Evolutionary conservation across 1,284 basidiomycete species (phyloP), one percentile per base, ranked within the genome.

Genomic region (Athelia sp.): DNA sequence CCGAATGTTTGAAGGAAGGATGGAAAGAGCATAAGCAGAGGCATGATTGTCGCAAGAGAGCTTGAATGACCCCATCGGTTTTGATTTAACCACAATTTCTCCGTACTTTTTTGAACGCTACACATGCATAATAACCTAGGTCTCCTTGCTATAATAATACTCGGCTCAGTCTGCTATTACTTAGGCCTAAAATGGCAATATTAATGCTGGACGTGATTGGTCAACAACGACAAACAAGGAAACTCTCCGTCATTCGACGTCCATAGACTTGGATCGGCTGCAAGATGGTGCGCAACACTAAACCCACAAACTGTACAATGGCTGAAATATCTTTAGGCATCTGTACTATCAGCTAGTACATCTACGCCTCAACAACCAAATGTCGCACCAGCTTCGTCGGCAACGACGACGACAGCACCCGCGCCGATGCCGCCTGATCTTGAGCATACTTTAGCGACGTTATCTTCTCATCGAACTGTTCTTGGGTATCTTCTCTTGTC

Each of bases 401-500:
- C 32, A 11, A 21, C 19, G 19, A 17, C 36, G n/a, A 21, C 36
- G 36, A 40, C 36, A n/a, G 36, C 36, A 40, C 6, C 36, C 9
- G 36, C 19, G 6, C 8, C 36, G 18, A 24, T 50, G 23, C 49
- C 18, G 8, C 26, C 48, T 19, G 83, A 87, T 58, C 74, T 87
- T 50, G 91, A 94, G 62, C 79, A 86, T 54, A 94, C 86, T 0
- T 76, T 95, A 3, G 61, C 82, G 0, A 71, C 88, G 49, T 75
- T 96, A 36, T 84, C 90, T 0, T 78, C 87, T 3, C 87, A 95
- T 64, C 81, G 89, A 43, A 85, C 90, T 35, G 92, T 96, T 2
- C 79, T 91, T 8, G 93, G 93, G 9, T 93, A 95, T 60, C 79
- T 97, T 62, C 78, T 96, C 6, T 73, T 96, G 32, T 84, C 89